Evolutionary conservation across 441 rosid species (phyloP).

Genomic region (Gossypium davidsonii): DNA sequence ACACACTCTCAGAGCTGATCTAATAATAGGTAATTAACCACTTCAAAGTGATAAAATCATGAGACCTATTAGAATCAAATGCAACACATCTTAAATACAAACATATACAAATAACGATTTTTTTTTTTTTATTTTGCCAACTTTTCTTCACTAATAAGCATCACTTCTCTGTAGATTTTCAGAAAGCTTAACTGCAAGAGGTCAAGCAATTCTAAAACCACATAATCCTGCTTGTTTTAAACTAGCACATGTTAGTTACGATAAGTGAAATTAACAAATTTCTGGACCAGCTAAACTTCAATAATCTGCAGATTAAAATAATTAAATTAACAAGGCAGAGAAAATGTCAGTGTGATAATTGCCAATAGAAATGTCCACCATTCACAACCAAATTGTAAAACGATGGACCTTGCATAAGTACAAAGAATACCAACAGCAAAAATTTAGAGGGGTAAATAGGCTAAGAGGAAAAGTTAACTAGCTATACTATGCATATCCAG

Average conservation of each 20-base stretch:
- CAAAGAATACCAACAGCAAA: constrained; percentile 1
- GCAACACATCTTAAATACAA: constrained; percentile 1
- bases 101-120: not conserved
- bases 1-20: not conserved
- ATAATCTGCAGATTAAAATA: not conserved
- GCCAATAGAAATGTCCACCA: not conserved
- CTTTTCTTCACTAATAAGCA: constrained; percentile 7
- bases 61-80: constrained; percentile 2
- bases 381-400: not conserved
- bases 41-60: not conserved
- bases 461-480: not conserved
- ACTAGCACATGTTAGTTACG: not conserved
- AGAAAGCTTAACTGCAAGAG: not conserved
- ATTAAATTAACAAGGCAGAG: constrained; percentile 3
- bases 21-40: not conserved
- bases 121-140: not conserved
- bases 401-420: not conserved
- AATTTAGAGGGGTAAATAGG: not conserved
- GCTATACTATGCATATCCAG: not conserved
- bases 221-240: not conserved
- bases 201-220: not conserved
- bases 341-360: not conserved
- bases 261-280: constrained; percentile 2
- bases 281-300: not conserved
- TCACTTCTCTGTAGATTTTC: constrained; percentile 3